Base-by-base conservation (phyloP, 805 yeast genomes). In the Cyberlindnera suaveolens region DNA sequence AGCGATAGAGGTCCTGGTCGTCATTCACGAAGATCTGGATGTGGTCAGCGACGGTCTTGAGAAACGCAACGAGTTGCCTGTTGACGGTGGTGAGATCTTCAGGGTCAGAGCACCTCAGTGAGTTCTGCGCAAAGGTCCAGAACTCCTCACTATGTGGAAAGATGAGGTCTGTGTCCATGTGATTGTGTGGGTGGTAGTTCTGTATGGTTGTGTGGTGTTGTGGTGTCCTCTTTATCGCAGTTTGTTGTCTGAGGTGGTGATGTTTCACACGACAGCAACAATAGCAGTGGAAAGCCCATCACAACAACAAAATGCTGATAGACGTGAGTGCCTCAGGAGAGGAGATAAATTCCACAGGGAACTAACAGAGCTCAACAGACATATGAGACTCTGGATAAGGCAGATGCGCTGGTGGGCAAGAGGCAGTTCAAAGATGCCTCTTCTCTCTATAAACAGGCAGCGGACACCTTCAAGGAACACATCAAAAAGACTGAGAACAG, bases 351-450 rank as follows among this genome's bases (percentile, higher is more conserved):
- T 7, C 14, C 8, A 34, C 23, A 20, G 5, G 8, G 16, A 20
- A 20, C 37, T 34, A 23, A 36, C 32, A 26, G 13, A 29, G 3
- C 27, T 23, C 27, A 23, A 23, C 39, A 47, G 50, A 26, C 42
- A 3, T 47, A 47, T 30, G 50, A 44, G 6, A 31, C 38, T 4
- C 77, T 78, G 16, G 74, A 72, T 43, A 67, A 64, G 36, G 85
- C 84, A 1, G 84, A 80, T 47, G 57, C 63, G 23, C 68, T 74
- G 11, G 66, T 70, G 1, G 46, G 67, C 27, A 64, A 66, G 36
- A 71, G 71, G 8, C 73, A 75, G 35, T 65, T 65, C 31, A 50
- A 55, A 6, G 63, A 63, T 19, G 77, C 82, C 0, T 61, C 71
- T 6, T 45, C 51, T 4, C 50, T 60, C 9, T 77, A 74, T 50